A percentile compares a stretch with the other conserved stretches of the same genome.
Conservation (phyloP, 805 yeast genomes). For the Nakazawaea sp. region DNA sequence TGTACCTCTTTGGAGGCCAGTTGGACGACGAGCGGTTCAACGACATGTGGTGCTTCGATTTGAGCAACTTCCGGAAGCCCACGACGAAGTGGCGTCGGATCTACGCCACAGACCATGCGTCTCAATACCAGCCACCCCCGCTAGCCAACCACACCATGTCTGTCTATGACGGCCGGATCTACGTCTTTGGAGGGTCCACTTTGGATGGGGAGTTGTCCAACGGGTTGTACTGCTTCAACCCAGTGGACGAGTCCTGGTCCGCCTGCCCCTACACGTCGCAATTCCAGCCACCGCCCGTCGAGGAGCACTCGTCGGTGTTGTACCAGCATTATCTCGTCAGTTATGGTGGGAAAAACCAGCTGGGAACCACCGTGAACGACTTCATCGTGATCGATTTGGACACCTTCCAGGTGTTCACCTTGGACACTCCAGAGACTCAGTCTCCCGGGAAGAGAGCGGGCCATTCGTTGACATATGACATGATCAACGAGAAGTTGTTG, state of each 20-base stretch:
- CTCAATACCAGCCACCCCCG: constrained; percentile 54
- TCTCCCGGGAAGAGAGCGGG: constrained; percentile 86
- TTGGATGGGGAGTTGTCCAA: constrained; percentile 64
- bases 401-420: constrained; percentile 60
- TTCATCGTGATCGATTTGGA: constrained; percentile 73
- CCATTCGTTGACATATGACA: constrained; percentile 73
- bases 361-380: constrained; percentile 60
- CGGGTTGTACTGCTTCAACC: constrained; percentile 79
- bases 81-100: constrained; percentile 80
- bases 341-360: constrained; percentile 81
- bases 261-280: constrained; percentile 61
- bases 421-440: constrained; percentile 34
- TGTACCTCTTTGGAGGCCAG: constrained; percentile 94
- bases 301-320: constrained; percentile 84
- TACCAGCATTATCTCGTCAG: constrained; percentile 75
- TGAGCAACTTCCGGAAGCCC: constrained; percentile 78
- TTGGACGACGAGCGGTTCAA: constrained; percentile 72
- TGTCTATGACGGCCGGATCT: constrained; percentile 69
- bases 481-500: constrained; percentile 59
- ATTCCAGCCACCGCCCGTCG: constrained; percentile 68
- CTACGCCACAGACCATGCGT: constrained; percentile 37
- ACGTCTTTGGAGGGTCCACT: constrained; percentile 85
- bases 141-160: constrained; percentile 89
- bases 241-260: constrained; percentile 61
- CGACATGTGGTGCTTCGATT: constrained; percentile 81